Base-by-base conservation (phyloP, 805 yeast genomes). In the Dipodascus geniculatus region DNA sequence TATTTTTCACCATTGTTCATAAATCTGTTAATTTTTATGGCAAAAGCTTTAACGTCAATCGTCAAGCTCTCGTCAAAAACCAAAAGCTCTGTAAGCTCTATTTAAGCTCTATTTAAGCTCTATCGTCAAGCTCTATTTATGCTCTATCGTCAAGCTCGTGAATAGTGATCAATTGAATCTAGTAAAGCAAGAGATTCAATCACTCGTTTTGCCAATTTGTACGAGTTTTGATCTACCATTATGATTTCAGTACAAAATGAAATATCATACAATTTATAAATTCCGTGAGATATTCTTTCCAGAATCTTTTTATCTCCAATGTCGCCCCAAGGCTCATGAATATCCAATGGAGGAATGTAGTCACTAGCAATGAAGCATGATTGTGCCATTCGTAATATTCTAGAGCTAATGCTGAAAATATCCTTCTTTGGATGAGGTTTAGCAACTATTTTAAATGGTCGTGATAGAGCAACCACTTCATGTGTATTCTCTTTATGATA, bases 401-500 rank as follows among this genome's bases (percentile, higher is more conserved):
- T 60, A 1, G 55, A 55, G 11, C 74, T 65, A n/a, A 68, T 60
- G 3, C 57, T 57, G n/a, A 66, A 68, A 47, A 61, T 61, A 20
- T 64, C 64, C 1, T 52, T 56, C 19, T 63, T 71, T 1, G 65
- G 62, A 6, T 81, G 60, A 6, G 52, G 58, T 17, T 76, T 74
- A 24, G 72, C 62, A 31, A 68, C 71, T 48, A 86, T 71, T 64
- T 82, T 85, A 65, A 86, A 83, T 17, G 89, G 87, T 55, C 72
- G 73, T 0, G 89, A 79, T 33, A 81, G 75, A 56, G 74, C 73
- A 23, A 80, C 71, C n/a, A 85, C 95, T 54, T 80, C 82, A 64
- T 86, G 95, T 49, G 80, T 76, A 22, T 78, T 80, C 49, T 74
- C 76, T 52, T 77, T 71, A 63, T 86, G 93, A 61, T 83, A 83